phyloP scores from a whole-genome alignment of 2,329 filamentous ascomycete genomes.

The Pseudocercospora fuligena region DNA sequence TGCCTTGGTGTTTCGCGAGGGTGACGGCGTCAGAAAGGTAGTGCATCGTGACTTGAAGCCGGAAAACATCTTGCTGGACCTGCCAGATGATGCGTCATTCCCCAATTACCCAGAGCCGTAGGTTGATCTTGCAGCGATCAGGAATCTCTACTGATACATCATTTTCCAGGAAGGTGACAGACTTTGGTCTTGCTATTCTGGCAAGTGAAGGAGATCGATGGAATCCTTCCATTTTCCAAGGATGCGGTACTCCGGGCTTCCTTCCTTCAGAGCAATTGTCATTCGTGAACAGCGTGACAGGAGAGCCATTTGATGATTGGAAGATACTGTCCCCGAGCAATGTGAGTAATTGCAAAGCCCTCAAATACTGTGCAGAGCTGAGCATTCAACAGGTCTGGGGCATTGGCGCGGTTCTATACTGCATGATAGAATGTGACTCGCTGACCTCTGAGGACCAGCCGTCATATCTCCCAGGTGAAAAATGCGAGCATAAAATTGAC shows the following conservation, averaged over 20 bases:
- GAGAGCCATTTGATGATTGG: constrained; percentile 20
- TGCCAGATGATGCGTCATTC: constrained; percentile 8
- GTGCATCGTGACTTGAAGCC: constrained; percentile 33
- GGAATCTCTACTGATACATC: not conserved
- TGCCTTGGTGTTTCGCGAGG: constrained; percentile 17
- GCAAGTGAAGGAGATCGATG: constrained; percentile 19
- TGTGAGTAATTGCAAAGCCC: not conserved
- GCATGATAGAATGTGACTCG: constrained; percentile 5
- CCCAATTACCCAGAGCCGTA: constrained; percentile 13
- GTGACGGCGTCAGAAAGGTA: constrained; percentile 17
- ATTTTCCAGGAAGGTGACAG: constrained; percentile 20
- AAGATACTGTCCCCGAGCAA: constrained; percentile 24
- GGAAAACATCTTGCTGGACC: constrained; percentile 29
- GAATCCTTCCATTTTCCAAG: constrained; percentile 21
- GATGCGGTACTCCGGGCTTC: constrained; percentile 20
- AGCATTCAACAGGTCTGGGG: constrained; percentile 18
- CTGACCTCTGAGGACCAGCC: not conserved
- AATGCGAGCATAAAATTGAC: not conserved
- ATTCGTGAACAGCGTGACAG: constrained; percentile 14
- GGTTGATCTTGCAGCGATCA: not conserved
- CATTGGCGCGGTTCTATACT: constrained; percentile 18
- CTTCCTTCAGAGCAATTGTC: constrained; percentile 20
- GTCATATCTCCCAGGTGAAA: constrained; percentile 13
- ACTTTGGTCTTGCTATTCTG: constrained; percentile 27
- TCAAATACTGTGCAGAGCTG: not conserved